Evolutionary conservation across 2,329 filamentous ascomycete species (phyloP).

Genomic region (Lasiodiplodia gonubiensis): DNA sequence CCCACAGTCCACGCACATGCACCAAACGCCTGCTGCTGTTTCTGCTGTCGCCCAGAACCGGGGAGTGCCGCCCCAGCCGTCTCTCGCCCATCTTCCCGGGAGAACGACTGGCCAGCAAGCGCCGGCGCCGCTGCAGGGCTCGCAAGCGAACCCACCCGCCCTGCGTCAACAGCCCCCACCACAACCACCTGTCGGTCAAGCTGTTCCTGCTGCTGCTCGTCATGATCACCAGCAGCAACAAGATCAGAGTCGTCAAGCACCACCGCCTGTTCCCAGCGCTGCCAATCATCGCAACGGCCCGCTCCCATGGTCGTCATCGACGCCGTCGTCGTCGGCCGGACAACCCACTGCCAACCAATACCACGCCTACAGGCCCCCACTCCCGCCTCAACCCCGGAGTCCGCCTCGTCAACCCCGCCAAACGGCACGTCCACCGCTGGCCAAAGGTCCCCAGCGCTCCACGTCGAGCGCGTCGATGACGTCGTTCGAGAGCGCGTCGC

Average conservation of each 20-base stretch:
- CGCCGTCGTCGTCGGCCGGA: not conserved
- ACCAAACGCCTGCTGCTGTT: not conserved
- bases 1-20: slow-evolving; percentile 1
- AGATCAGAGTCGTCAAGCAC: not conserved
- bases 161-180: slow-evolving; percentile 14
- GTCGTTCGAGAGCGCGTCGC: slow-evolving; percentile 54
- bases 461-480: slow-evolving; percentile 44
- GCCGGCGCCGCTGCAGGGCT: not conserved
- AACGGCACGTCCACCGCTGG: not conserved
- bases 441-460: slow-evolving; percentile 6
- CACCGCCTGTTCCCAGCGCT: not conserved
- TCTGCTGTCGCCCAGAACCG: not conserved
- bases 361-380: slow-evolving; percentile 32
- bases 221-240: not conserved
- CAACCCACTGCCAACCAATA: slow-evolving; percentile 24
- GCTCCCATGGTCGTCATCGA: not conserved
- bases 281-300: not conserved
- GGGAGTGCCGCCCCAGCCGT: slow-evolving; percentile 4
- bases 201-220: not conserved
- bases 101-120: slow-evolving; percentile 1
- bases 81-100: not conserved
- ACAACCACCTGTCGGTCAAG: not conserved
- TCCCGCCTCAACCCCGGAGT: slow-evolving; percentile 36
- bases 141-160: slow-evolving; percentile 10
- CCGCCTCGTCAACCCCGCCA: slow-evolving; percentile 8